Evolutionary conservation across 1,139 yeast species (phyloP).

Genomic region (Blastobotrys malaysiensis): DNA sequence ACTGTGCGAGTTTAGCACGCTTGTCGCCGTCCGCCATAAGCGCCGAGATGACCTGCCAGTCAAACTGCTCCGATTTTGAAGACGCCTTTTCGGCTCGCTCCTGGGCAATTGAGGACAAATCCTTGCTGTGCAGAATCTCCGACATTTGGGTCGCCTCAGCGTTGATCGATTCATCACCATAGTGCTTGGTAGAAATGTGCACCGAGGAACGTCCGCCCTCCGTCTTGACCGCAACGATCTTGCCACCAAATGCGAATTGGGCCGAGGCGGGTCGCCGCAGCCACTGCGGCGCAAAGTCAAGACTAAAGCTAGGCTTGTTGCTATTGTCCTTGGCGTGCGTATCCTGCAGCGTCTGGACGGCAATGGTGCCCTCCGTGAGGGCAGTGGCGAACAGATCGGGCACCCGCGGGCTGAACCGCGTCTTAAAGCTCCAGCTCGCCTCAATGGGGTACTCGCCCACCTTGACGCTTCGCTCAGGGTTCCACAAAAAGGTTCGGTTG

Average conservation of each 20-base stretch:
- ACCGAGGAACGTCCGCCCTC: conserved; percentile 39
- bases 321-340: conserved; percentile 44
- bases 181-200: conserved; percentile 46
- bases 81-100: conserved; percentile 27
- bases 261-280: conserved; percentile 69
- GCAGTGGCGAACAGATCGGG: conserved; percentile 94
- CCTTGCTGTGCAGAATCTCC: conserved; percentile 49
- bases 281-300: conserved; percentile 88
- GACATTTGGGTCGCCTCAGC: conserved; percentile 43
- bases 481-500: conserved; percentile 84
- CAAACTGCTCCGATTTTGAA: conserved; percentile 48
- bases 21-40: conserved; percentile 43
- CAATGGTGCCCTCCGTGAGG: conserved; percentile 83
- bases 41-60: conserved; percentile 70
- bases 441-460: conserved; percentile 88
- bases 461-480: conserved; percentile 58
- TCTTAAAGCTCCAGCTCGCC: conserved; percentile 89
- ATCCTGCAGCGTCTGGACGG: conserved; percentile 84
- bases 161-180: conserved; percentile 35
- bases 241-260: conserved; percentile 91
- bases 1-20: conserved; percentile 32
- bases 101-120: conserved; percentile 16
- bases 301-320: conserved; percentile 46
- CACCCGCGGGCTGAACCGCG: conserved; percentile 77
- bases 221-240: conserved; percentile 56